phyloP scores from a whole-genome alignment of 2,329 filamentous ascomycete species.

The Beauveria asiatica region DNA sequence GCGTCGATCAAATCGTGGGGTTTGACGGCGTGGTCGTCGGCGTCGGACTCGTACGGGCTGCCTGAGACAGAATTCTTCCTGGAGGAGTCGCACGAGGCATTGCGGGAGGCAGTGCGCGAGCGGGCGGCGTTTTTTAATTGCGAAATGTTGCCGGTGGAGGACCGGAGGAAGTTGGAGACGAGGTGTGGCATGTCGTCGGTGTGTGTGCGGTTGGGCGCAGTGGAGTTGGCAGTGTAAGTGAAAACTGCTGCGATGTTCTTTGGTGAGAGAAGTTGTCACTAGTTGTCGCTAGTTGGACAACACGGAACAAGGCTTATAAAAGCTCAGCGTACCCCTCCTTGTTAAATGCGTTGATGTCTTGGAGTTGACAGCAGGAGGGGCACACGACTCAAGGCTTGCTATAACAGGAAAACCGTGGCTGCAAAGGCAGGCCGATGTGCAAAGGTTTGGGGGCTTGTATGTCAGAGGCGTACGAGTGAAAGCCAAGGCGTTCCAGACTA shows the following conservation, averaged over 20 bases:
- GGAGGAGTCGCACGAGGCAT: constrained; percentile 10
- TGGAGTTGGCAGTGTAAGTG: not conserved
- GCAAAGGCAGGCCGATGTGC: not conserved
- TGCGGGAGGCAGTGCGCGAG: constrained; percentile 15
- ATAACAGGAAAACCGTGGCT: not conserved
- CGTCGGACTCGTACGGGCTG: constrained; percentile 28
- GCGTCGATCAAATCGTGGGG: constrained; percentile 31
- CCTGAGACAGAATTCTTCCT: constrained; percentile 21
- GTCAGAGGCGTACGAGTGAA: not conserved
- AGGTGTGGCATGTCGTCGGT: constrained; percentile 44
- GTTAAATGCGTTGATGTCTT: not conserved
- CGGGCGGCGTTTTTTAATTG: constrained; percentile 35
- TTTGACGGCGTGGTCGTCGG: constrained; percentile 29
- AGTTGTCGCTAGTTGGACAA: not conserved
- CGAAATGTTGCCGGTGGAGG: constrained; percentile 46
- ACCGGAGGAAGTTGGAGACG: constrained; percentile 49
- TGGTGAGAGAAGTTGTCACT: not conserved
- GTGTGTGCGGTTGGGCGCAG: not conserved
- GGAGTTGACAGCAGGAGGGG: constrained; percentile 5
- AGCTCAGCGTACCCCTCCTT: constrained; percentile 8
- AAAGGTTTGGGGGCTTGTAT: not conserved
- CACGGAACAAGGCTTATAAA: not conserved
- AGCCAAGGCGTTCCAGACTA: not conserved
- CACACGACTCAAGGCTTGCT: constrained; percentile 1
- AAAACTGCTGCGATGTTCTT: not conserved